Evolutionary conservation across 2,329 filamentous ascomycete species (phyloP).

Genomic region (Gnomoniopsis sp.): DNA sequence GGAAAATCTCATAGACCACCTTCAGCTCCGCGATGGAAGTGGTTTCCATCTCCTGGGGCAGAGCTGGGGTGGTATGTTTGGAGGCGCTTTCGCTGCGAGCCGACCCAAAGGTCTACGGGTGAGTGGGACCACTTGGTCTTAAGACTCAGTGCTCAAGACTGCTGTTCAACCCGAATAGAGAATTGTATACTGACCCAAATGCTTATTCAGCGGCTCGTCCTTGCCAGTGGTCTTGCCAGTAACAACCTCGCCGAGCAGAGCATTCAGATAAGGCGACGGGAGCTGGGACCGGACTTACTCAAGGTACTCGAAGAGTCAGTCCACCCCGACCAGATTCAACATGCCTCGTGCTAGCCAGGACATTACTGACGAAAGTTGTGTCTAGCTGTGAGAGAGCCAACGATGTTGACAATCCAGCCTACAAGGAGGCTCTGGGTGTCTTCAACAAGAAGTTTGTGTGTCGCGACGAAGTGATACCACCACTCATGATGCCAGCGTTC

Average conservation of each 20-base stretch:
- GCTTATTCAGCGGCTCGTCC: slow-evolving; percentile 26
- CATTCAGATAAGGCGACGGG: neutral
- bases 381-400: neutral
- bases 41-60: slow-evolving; percentile 16
- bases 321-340: too few species aligned
- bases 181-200: too few species aligned
- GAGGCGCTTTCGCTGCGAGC: neutral
- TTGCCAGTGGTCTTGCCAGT: slow-evolving; percentile 28
- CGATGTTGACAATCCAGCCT: neutral
- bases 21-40: slow-evolving; percentile 7
- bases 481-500: neutral
- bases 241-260: slow-evolving; percentile 17
- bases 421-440: neutral
- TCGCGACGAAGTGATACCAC: neutral
- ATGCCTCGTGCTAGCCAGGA: too few species aligned
- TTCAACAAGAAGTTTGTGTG: slow-evolving; percentile 10
- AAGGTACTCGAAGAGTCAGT: neutral
- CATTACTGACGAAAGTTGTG: too few species aligned
- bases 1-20: slow-evolving; percentile 21
- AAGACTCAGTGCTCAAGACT: too few species aligned
- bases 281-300: neutral
- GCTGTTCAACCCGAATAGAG: too few species aligned
- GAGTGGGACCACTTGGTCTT: too few species aligned
- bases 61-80: slow-evolving; percentile 9
- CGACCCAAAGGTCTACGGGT: slow-evolving; percentile 20